These are phyloP conservation scores for Pleurotus eryngii DNA, from an alignment of 768 basidiomycete species.

Conservation along the genomic window DNA sequence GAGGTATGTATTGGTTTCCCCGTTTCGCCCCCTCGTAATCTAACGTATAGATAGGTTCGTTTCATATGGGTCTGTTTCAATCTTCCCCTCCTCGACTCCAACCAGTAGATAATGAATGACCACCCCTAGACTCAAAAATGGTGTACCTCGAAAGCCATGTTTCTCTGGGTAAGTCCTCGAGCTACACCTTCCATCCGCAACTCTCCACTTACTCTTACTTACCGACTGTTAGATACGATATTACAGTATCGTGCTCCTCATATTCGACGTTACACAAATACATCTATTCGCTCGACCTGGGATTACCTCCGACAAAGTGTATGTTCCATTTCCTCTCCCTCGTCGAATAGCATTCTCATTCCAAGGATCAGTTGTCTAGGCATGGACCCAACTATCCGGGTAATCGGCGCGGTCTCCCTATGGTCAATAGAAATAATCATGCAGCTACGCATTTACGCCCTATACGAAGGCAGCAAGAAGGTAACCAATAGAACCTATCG, in stretches of 20 bases:
- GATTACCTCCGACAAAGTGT: conserved; percentile 33
- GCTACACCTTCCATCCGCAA: too few relatives aligned
- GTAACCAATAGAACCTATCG: conserved; percentile 20
- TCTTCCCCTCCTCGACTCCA: not conserved
- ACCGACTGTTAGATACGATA: conserved; percentile 36
- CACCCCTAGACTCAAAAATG: conserved; percentile 28
- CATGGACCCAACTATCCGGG: conserved; percentile 39
- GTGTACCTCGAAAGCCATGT: conserved; percentile 35
- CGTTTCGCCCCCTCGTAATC: not conserved
- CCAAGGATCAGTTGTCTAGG: conserved; percentile 34
- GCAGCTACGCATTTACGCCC: conserved; percentile 42
- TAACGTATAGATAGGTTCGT: conserved; percentile 21
- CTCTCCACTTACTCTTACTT: not conserved
- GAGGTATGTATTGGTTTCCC: conserved; percentile 15
- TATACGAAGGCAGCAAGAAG: conserved; percentile 37
- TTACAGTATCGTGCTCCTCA: conserved; percentile 39
- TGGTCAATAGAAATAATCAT: conserved; percentile 50
- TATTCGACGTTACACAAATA: conserved; percentile 44
- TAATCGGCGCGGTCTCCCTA: conserved; percentile 40
- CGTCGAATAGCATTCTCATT: not conserved
- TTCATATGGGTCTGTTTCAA: conserved; percentile 34
- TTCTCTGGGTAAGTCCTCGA: conserved; percentile 31
- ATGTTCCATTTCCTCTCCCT: conserved; percentile 10
- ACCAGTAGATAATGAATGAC: not conserved
- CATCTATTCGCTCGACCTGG: conserved; percentile 38